A percentile compares a stretch with the other conserved stretches of the same genome.
Evolutionary conservation across 2,329 filamentous ascomycete species (phyloP).

Genomic region (Ascochyta koolunga): DNA sequence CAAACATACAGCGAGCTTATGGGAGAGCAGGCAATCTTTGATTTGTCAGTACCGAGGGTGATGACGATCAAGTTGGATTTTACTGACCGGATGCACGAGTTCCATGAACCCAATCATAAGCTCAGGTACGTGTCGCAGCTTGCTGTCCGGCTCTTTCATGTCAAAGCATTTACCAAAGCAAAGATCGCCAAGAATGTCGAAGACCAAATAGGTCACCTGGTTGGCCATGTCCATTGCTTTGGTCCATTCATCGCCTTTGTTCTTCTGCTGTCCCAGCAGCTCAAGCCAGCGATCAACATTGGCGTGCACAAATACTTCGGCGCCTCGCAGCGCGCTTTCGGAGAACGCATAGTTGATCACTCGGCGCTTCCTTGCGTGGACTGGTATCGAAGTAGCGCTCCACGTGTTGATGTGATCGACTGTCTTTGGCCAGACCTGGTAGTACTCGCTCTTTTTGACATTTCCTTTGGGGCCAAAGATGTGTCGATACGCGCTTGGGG

Average conservation of each 20-base stretch:
- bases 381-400: conserved; percentile 24
- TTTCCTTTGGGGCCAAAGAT: conserved; percentile 54
- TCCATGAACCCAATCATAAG: conserved; percentile 20
- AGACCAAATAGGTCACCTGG: conserved; percentile 17
- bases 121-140: conserved; percentile 18
- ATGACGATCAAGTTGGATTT: neutral
- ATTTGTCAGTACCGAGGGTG: neutral
- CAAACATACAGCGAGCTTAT: conserved; percentile 18
- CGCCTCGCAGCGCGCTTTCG: conserved; percentile 45
- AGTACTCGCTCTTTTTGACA: conserved; percentile 52
- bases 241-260: conserved; percentile 14
- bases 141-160: conserved; percentile 33
- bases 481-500: conserved; percentile 54
- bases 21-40: conserved; percentile 21
- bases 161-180: conserved; percentile 32
- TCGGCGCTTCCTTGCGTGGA: conserved; percentile 48
- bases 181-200: conserved; percentile 35
- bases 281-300: conserved; percentile 24
- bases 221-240: conserved; percentile 15
- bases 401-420: conserved; percentile 45
- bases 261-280: conserved; percentile 3
- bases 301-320: conserved; percentile 48
- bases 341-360: conserved; percentile 51
- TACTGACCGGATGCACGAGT: conserved; percentile 20
- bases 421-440: conserved; percentile 48